These are phyloP conservation scores for Fusarium scirpi DNA, from an alignment of 2,329 filamentous ascomycete species.

Conservation along the genomic window DNA sequence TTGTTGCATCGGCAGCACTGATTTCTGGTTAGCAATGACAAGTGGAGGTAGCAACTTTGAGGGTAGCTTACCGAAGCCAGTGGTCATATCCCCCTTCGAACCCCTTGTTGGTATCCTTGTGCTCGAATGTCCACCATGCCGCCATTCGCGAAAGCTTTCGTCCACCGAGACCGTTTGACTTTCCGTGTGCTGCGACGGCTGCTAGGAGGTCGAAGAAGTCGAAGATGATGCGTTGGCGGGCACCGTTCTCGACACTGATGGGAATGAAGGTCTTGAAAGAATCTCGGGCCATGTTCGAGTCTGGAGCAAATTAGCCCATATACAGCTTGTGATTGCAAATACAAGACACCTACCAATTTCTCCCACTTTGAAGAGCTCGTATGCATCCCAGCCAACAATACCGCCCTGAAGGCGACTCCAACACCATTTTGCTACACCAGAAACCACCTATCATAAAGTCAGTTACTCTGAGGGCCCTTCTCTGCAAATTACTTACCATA, in stretches of 20 bases:
- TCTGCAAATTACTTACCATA: constrained; percentile 73
- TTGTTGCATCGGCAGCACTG: constrained; percentile 93
- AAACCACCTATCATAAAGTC: constrained; percentile 75
- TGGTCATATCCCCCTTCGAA: constrained; percentile 94
- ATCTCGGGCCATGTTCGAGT: constrained; percentile 90
- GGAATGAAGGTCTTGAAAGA: constrained; percentile 98
- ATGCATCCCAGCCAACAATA: constrained; percentile 96
- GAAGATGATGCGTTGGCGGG: constrained; percentile 89
- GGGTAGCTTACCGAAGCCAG: constrained; percentile 76
- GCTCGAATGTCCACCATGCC: constrained; percentile 99
- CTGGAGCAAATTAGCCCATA: constrained; percentile 59
- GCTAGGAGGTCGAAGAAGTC: constrained; percentile 96
- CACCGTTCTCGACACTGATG: constrained; percentile 87
- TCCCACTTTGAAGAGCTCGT: constrained; percentile 94
- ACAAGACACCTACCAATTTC: constrained; percentile 75
- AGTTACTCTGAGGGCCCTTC: constrained; percentile 27
- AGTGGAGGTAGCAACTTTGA: constrained; percentile 10
- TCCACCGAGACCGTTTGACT: constrained; percentile 91
- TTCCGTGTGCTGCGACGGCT: constrained; percentile 91
- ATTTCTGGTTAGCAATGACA: constrained; percentile 28
- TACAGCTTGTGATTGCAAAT: neutral
- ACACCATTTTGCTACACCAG: constrained; percentile 97
- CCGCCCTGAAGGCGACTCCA: constrained; percentile 93
- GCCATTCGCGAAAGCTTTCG: constrained; percentile 95
- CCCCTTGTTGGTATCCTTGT: constrained; percentile 85